Conservation (phyloP, 805 yeast species). For the Candida insectalens region DNA sequence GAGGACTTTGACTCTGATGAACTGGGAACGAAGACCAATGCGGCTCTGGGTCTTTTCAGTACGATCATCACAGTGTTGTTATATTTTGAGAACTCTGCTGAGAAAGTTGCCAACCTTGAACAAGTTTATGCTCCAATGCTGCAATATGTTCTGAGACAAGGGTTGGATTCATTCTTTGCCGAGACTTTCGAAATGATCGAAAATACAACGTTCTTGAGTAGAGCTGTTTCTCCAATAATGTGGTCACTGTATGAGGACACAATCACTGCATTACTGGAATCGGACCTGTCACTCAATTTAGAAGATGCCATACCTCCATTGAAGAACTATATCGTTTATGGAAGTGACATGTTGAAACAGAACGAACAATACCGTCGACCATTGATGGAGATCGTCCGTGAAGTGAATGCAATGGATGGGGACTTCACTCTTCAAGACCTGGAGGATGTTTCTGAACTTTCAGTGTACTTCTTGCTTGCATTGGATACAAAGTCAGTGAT, state of each 20-base stretch:
- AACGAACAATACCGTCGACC: conserved; percentile 39
- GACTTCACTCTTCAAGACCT: conserved; percentile 51
- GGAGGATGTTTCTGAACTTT: conserved; percentile 48
- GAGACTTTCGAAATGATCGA: conserved; percentile 79
- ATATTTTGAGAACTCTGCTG: conserved; percentile 76
- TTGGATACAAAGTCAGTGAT: conserved; percentile 36
- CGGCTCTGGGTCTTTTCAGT: conserved; percentile 78
- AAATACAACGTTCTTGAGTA: conserved; percentile 55
- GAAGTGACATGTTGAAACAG: conserved; percentile 35
- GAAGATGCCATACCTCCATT: conserved; percentile 72
- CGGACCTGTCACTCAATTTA: conserved; percentile 52
- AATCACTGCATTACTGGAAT: conserved; percentile 25
- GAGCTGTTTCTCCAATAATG: conserved; percentile 55
- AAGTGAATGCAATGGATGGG: conserved; percentile 28
- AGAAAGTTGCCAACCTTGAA: conserved; percentile 59
- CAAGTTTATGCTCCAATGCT: conserved; percentile 68
- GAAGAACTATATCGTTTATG: conserved; percentile 61
- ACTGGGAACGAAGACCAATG: conserved; percentile 65
- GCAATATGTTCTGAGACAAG: conserved; percentile 51
- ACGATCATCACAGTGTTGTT: conserved; percentile 82
- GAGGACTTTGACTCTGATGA: conserved; percentile 42
- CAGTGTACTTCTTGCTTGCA: conserved; percentile 53
- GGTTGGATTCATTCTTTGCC: conserved; percentile 69
- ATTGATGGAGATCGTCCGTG: conserved; percentile 39
- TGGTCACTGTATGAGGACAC: conserved; percentile 63